These are phyloP conservation scores for Phytophthora pini DNA, from an alignment of 352 stramenopile genomes.

Conservation along the genomic window DNA sequence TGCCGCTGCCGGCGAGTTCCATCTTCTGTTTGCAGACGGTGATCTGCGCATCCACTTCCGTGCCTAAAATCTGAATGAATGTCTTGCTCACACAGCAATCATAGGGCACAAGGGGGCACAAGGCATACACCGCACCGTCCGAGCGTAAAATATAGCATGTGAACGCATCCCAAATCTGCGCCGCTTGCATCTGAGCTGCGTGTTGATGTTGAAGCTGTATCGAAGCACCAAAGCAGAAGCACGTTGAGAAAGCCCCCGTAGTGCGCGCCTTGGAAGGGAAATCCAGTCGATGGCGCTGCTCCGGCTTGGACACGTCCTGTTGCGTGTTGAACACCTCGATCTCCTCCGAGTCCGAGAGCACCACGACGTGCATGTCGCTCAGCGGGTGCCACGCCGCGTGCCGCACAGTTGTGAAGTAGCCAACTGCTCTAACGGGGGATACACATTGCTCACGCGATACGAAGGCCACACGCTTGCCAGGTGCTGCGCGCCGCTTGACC, in stretches of 20 bases:
- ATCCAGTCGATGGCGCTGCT: constrained; percentile 73
- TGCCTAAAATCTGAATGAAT: constrained; percentile 59
- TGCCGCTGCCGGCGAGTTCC: constrained; percentile 12
- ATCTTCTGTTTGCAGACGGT: constrained; percentile 57
- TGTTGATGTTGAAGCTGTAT: constrained; percentile 32
- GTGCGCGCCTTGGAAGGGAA: constrained; percentile 45
- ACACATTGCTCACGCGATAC: constrained; percentile 66
- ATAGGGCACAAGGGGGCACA: constrained; percentile 77
- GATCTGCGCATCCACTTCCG: constrained; percentile 71
- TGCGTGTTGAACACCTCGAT: constrained; percentile 72
- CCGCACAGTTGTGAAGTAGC: constrained; percentile 61
- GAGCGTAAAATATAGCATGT: constrained; percentile 79
- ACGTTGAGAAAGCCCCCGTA: constrained; percentile 43
- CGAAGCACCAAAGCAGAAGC: constrained; percentile 69
- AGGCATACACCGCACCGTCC: constrained; percentile 70
- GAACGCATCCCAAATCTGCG: constrained; percentile 71
- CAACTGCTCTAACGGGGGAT: constrained; percentile 55
- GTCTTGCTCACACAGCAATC: constrained; percentile 51
- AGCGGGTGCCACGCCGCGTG: constrained; percentile 77
- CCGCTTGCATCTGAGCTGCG: constrained; percentile 23
- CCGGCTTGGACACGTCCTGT: constrained; percentile 69
- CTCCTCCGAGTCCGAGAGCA: constrained; percentile 80
- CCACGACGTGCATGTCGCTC: constrained; percentile 73
- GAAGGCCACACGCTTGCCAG: constrained; percentile 41
- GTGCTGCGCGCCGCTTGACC: constrained; percentile 32